Evolutionary conservation across 371 early-diverging fungal species (phyloP).

Genomic region (Mucor mucedo): DNA sequence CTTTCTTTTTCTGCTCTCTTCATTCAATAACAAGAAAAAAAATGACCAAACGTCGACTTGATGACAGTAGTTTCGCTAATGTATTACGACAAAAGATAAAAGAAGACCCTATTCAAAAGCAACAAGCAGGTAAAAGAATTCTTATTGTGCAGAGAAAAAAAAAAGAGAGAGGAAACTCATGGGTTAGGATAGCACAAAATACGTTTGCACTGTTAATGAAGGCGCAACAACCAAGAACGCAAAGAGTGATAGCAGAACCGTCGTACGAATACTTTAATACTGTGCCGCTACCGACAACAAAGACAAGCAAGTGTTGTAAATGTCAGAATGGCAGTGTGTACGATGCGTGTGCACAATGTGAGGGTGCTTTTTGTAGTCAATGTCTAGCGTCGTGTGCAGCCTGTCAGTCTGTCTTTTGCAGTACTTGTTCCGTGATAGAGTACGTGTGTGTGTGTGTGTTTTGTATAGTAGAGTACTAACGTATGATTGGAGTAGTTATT

Average conservation of each 20-base stretch:
- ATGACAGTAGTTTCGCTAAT: constrained; percentile 29
- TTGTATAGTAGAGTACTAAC: not conserved
- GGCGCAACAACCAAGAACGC: constrained; percentile 5
- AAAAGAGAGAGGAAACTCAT: not conserved
- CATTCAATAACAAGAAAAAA: not conserved
- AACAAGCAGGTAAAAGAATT: constrained; percentile 14
- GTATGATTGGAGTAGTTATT: constrained; percentile 16
- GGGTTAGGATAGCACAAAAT: constrained; percentile 9
- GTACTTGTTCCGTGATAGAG: constrained; percentile 25
- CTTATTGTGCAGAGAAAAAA: not conserved
- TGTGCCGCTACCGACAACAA: not conserved
- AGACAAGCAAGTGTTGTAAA: not conserved
- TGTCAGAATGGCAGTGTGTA: not conserved
- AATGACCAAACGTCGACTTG: constrained; percentile 31
- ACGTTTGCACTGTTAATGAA: constrained; percentile 27
- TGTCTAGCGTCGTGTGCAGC: constrained; percentile 23
- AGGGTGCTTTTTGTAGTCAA: constrained; percentile 11
- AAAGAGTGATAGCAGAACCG: not conserved
- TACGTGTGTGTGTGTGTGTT: constrained; percentile 1
- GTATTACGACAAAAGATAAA: constrained; percentile 25
- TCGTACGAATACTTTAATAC: constrained; percentile 14
- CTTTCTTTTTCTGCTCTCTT: too few species aligned
- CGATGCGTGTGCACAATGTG: constrained; percentile 20
- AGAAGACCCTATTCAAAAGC: constrained; percentile 22
- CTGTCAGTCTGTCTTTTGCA: constrained; percentile 21